Base-by-base conservation (phyloP, 2,329 filamentous ascomycete species). In the Bipolaris oryzae region DNA sequence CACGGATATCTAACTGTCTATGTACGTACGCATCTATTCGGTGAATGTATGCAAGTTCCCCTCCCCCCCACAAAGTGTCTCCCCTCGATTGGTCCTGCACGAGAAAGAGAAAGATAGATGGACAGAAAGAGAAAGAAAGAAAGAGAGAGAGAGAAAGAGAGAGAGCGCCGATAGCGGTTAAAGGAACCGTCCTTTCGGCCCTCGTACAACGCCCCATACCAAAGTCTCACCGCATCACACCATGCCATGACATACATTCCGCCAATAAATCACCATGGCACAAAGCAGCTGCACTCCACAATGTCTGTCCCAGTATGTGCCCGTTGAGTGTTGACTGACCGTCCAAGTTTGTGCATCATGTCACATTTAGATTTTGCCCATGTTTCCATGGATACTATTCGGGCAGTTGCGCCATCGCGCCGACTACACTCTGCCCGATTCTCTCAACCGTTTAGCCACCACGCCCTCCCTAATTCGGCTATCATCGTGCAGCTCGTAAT, bases 341-440 rank as follows among this genome's bases (percentile, higher is more conserved):
- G 42, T 45, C 23, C 50, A 48, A 42, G 43, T 33, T 51, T 53
- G 53, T 47, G 42, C 47, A 50, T 44, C 46, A 38, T 56, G 52
- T 49, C 45, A 43, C 28, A 38, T 48, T 42, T 20, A 48, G 37
- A 31, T 48, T 51, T 41, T 28, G 23, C 7, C n/a, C 15, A 35
- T 35, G 35, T 18, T 38, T 51, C 35, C 21, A 41, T 46, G 35
- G 10, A 13, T 31, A 31, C 43, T 46, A 46, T 45, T 34, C 21
- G 25, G 45, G 25, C 34, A 37, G 35, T 46, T 33, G 43, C 43
- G 47, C 37, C 28, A 50, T 42, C 38, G 21, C 37, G 16, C 23
- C 47, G 21, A 50, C 25, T 28, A 33, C 23, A 28, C 33, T 33
- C 35, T 45, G 23, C 31, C 35, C 52, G 38, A 43, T 15, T 50